Evolutionary conservation across 108 stramenopile genomes (phyloP), one percentile per base, ranked within the genome.

Genomic region (Cyclotella sp.): DNA sequence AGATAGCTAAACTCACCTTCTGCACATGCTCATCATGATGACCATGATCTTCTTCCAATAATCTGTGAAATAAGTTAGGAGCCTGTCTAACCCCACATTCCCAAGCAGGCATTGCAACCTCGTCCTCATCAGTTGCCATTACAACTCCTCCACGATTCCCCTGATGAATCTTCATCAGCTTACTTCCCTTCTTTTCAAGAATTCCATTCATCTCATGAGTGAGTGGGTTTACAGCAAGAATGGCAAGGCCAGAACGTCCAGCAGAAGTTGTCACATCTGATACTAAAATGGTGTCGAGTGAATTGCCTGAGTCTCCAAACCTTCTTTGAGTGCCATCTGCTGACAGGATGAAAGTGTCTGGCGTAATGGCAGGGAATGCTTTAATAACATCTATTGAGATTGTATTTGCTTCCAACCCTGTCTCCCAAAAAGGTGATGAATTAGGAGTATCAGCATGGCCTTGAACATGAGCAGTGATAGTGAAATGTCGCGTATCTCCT

Each of bases 111-210:
- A 53, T 52, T 4, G 16, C 63, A 27, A 68, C 18, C 49, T 68
- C 19, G 1, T 34, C 49, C 29, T 51, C 67, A 8, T 68, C 67
- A 6, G 44, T 27, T 0, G 46, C 49, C 19, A 18, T 21, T 2
- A 53, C 49, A 2, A 53, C 49, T 18, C 43, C 45, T 0, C 49
- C 49, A 51, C 34, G 7, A 5, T 29, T 10, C 7, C 30, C 28
- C 49, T 68, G 67, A 19, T 18, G 67, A 52, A 68, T 68, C 49
- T 34, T 68, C 16, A 68, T 68, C 3, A 2, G 3, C 49, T 52
- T 53, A 0, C 27, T 10, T 1, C 49, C 40, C 29, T 68, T 68
- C 16, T 34, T 27, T 9, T 68, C 49, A 8, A 53, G 1, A 1
- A 68, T 22, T 22, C 64, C 64, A 3, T 65, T 4, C 45, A 34